These are phyloP conservation scores for Strobilomyces echinocephalus DNA, from an alignment of 768 basidiomycete genomes.

Conservation along the genomic window DNA sequence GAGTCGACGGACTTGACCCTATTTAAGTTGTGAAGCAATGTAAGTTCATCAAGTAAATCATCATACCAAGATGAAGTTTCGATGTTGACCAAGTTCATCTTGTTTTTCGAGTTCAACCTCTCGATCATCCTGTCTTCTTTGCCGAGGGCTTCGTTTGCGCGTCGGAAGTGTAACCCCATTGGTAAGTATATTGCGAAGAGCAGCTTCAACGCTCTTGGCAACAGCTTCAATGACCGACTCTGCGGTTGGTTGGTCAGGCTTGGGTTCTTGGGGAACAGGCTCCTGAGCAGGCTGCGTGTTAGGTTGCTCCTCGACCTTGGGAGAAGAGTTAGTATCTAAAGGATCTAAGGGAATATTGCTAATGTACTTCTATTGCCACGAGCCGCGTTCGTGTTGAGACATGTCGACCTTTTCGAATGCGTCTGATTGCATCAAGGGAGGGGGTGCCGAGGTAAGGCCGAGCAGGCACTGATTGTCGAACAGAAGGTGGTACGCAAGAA, in stretches of 20 bases:
- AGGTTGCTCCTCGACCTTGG: no score
- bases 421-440: background rate
- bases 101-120: background rate
- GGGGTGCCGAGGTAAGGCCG: background rate
- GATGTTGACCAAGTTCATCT: background rate
- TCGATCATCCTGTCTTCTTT: background rate
- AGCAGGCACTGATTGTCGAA: no score
- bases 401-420: background rate
- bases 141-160: background rate
- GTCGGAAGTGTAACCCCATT: background rate
- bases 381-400: background rate
- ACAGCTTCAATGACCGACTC: background rate
- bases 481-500: no score
- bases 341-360: no score
- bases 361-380: no score
- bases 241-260: no score
- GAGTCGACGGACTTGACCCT: background rate
- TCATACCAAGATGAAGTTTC: background rate
- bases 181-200: background rate
- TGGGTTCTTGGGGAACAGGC: no score
- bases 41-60: background rate
- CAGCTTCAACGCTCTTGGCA: background rate
- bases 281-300: no score
- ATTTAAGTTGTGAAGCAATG: background rate
- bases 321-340: no score